Evolutionary conservation across 1,139 yeast genomes (phyloP), one percentile per base, ranked within the genome.

Genomic region (Taphrina deformans): DNA sequence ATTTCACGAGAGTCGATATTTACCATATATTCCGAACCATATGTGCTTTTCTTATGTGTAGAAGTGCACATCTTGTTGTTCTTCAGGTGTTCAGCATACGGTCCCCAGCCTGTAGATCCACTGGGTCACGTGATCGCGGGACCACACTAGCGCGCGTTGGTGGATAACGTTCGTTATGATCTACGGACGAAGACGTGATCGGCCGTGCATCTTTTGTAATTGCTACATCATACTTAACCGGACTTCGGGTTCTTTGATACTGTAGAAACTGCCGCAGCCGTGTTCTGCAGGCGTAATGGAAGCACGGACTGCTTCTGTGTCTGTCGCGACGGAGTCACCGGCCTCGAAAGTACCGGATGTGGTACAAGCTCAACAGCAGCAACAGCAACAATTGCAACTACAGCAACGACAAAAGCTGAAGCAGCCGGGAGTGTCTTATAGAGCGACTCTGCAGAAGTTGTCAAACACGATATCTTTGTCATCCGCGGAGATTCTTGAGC

Each of bases 401-500:
- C 55, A 62, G 16, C 53, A 35, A 31, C 62, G 55, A 24, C 62
- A 45, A 27, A 45, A 52, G 45, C 40, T 45, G 33, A 48, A 46
- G 48, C 66, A 59, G 35, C 65, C 63, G n/a, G 58, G 58, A 9
- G 58, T 53, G 18, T 50, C 56, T 24, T 59, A 59, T 29, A 48
- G 63, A 23, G 50, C 55, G 41, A 59, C 63, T 18, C 29, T 59
- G 12, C 63, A 35, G 12, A 51, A 52, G 21, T 27, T 59, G 4
- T 48, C 56, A 38, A 59, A 50, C 51, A 48, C 63, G 0, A 59
- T 59, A 1, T 59, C 51, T 14, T 23, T 26, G 24, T 59, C 63
- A 14, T 48, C 56, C 5, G 56, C 63, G 24, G 68, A 67, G 6
- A 62, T 67, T 23, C 41, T 62, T 21, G 62, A 60, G 40, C 60